Conservation (phyloP, 2,329 filamentous ascomycete genomes). For the Trichoderma pleuroti region DNA sequence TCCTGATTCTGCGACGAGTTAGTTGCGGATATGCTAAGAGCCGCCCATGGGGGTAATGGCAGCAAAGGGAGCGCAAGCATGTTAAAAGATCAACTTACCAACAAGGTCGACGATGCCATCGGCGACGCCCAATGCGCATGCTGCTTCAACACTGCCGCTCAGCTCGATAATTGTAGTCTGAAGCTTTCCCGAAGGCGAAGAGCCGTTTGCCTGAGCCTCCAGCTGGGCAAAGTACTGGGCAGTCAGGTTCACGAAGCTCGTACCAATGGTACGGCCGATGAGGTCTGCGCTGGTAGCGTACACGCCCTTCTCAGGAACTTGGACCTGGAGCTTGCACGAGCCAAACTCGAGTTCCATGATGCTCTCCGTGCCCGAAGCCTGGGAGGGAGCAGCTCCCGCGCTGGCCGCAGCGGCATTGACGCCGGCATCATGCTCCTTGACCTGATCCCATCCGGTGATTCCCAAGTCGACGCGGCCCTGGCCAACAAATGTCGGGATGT, state of each 20-base stretch:
- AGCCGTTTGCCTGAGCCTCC: slow-evolving; percentile 51
- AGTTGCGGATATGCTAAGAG: not conserved
- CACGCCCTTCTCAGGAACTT: slow-evolving; percentile 81
- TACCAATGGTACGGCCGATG: slow-evolving; percentile 89
- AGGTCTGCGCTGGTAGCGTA: slow-evolving; percentile 70
- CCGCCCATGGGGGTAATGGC: not conserved
- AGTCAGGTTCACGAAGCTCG: slow-evolving; percentile 85
- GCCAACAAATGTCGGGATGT: slow-evolving; percentile 96
- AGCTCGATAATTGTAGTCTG: slow-evolving; percentile 89
- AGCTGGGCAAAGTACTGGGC: slow-evolving; percentile 79
- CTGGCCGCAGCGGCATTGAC: slow-evolving; percentile 46
- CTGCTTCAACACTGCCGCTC: slow-evolving; percentile 94
- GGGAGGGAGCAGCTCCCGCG: slow-evolving; percentile 44
- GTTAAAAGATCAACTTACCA: slow-evolving; percentile 55
- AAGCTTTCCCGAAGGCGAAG: slow-evolving; percentile 49
- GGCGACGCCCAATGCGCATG: slow-evolving; percentile 90
- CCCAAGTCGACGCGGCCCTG: slow-evolving; percentile 91
- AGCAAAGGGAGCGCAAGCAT: not conserved
- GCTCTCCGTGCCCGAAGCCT: slow-evolving; percentile 68
- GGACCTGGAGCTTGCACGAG: slow-evolving; percentile 89
- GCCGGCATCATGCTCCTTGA: slow-evolving; percentile 79
- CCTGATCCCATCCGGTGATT: slow-evolving; percentile 91
- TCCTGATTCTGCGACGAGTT: slow-evolving; percentile 68
- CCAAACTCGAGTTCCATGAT: slow-evolving; percentile 91
- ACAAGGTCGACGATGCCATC: slow-evolving; percentile 98